Evolutionary conservation across 768 basidiomycete species (phyloP).

Genomic region (Suillus subaureus): DNA sequence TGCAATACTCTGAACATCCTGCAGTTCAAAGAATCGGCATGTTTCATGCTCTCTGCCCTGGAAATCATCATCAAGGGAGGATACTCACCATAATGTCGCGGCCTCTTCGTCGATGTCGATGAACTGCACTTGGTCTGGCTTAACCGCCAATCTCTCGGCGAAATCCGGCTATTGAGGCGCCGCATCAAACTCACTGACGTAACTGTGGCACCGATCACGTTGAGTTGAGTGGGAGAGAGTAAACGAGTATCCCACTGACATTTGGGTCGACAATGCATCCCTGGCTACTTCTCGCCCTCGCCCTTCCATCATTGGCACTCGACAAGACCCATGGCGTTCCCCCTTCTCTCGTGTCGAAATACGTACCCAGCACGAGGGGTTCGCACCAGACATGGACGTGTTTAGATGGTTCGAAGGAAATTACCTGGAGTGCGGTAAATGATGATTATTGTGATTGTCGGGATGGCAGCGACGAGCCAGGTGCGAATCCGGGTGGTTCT

Average conservation of each 20-base stretch:
- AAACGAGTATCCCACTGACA: neutral
- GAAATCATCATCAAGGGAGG: neutral
- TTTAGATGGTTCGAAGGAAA: conserved; percentile 76
- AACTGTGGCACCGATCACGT: conserved; percentile 18
- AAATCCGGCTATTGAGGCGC: conserved; percentile 24
- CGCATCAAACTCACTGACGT: conserved; percentile 26
- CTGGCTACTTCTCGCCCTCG: conserved; percentile 46
- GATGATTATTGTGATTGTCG: conserved; percentile 95
- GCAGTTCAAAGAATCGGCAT: neutral
- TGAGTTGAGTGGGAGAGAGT: neutral
- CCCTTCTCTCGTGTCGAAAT: conserved; percentile 57
- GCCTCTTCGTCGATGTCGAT: conserved; percentile 32
- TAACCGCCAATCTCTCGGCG: conserved; percentile 15
- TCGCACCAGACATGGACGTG: conserved; percentile 64
- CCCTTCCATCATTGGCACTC: conserved; percentile 41
- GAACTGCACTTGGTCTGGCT: neutral
- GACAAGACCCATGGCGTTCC: conserved; percentile 60
- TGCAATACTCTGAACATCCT: conserved; percentile 12
- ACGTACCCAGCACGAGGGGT: conserved; percentile 49
- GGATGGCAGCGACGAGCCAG: conserved; percentile 96
- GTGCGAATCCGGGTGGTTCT: conserved; percentile 38
- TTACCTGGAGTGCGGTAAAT: conserved; percentile 82
- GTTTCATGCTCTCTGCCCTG: neutral
- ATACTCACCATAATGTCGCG: conserved; percentile 31
- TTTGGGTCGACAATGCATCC: conserved; percentile 42